Conservation (phyloP, 2,329 filamentous ascomycete species). For the Aspergillus niger region DNA sequence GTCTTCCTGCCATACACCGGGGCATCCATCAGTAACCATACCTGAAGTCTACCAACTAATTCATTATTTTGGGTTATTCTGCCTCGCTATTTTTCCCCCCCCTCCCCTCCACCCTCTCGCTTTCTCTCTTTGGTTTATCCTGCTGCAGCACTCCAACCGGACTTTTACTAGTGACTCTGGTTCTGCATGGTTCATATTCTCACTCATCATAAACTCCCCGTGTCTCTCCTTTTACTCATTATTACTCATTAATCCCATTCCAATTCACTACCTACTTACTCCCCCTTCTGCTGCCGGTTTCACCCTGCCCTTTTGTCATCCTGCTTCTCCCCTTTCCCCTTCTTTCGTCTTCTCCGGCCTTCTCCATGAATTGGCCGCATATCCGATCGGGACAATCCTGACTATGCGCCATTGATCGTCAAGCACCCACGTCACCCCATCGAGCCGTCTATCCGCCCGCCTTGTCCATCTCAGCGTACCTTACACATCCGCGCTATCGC, state of each 20-base stretch:
- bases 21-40: conserved; percentile 1
- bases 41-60: neutral
- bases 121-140: neutral
- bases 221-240: neutral
- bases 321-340: neutral
- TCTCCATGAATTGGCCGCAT: conserved; percentile 20
- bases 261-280: too few species aligned
- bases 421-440: conserved; percentile 22
- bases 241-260: conserved; percentile 5
- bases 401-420: conserved; percentile 25
- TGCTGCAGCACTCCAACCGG: neutral
- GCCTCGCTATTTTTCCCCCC: neutral
- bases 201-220: conserved; percentile 1
- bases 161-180: neutral
- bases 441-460: conserved; percentile 4
- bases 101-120: neutral
- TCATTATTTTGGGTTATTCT: neutral
- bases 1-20: neutral
- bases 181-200: conserved; percentile 3
- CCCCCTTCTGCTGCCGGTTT: neutral
- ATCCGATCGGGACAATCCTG: conserved; percentile 13
- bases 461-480: neutral
- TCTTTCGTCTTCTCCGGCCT: conserved; percentile 21
- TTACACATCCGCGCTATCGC: conserved; percentile 10
- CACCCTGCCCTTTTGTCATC: conserved; percentile 2